Evolutionary conservation across 2,329 filamentous ascomycete genomes (phyloP).

Genomic region (Curvularia verruculosa): DNA sequence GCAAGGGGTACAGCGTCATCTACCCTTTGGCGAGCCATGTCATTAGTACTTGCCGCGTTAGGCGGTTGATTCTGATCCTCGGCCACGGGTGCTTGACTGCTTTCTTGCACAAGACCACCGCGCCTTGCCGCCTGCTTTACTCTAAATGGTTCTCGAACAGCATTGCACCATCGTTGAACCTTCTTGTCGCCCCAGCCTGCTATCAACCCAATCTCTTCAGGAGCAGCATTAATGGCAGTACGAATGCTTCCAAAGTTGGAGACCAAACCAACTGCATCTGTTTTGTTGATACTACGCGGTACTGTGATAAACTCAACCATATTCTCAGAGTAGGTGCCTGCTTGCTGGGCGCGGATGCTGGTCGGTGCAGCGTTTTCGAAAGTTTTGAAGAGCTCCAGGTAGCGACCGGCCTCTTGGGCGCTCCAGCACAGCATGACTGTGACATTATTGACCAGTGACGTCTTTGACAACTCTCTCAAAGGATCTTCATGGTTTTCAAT

Average conservation of each 20-base stretch:
- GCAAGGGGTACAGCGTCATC: slow-evolving; percentile 42
- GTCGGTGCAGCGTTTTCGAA: slow-evolving; percentile 85
- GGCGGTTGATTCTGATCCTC: slow-evolving; percentile 28
- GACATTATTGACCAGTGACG: slow-evolving; percentile 87
- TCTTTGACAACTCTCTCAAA: slow-evolving; percentile 89
- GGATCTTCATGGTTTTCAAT: slow-evolving; percentile 93
- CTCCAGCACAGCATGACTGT: slow-evolving; percentile 95
- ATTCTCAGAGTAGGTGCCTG: slow-evolving; percentile 81
- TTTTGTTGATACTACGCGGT: slow-evolving; percentile 89
- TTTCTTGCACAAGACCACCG: slow-evolving; percentile 49
- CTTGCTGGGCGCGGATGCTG: slow-evolving; percentile 84
- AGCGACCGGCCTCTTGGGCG: slow-evolving; percentile 88
- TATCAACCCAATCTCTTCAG: slow-evolving; percentile 84
- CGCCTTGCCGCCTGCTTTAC: slow-evolving; percentile 71
- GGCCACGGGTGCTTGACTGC: slow-evolving; percentile 34
- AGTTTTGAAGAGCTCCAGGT: slow-evolving; percentile 92
- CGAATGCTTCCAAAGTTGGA: slow-evolving; percentile 89
- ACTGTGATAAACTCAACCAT: slow-evolving; percentile 92
- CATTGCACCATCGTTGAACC: slow-evolving; percentile 81
- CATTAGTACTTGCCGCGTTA: slow-evolving; percentile 21
- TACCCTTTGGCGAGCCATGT: slow-evolving; percentile 37
- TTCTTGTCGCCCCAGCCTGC: slow-evolving; percentile 96
- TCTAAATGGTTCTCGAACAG: slow-evolving; percentile 84
- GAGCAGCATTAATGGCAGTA: slow-evolving; percentile 83
- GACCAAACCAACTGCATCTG: slow-evolving; percentile 87